phyloP scores from a whole-genome alignment of 768 basidiomycete species.

The Psilocybe azurescens region DNA sequence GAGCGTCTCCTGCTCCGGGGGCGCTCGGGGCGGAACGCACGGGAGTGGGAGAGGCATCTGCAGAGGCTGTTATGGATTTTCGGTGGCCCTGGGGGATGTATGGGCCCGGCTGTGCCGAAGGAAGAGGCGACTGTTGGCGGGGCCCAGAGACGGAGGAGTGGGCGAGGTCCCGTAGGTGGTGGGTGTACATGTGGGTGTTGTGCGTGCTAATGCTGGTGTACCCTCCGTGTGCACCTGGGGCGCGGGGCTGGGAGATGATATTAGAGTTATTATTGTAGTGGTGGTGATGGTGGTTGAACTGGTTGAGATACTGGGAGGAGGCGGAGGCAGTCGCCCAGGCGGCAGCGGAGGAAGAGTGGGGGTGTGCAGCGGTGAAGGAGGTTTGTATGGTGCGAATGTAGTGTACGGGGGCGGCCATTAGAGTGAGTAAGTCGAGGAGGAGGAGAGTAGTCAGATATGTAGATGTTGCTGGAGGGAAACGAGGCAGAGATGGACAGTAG shows the following conservation, averaged over 20 bases:
- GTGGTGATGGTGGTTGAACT: constrained; percentile 8
- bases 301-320: constrained; percentile 5
- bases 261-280: constrained; percentile 15
- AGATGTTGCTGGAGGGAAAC: not conserved
- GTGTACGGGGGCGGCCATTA: constrained; percentile 29
- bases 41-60: too few species aligned
- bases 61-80: too few species aligned
- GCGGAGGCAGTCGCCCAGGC: constrained; percentile 29
- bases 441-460: too few species aligned
- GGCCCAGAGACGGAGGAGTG: constrained; percentile 7
- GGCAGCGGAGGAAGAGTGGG: constrained; percentile 22
- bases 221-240: constrained; percentile 9
- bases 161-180: constrained; percentile 26
- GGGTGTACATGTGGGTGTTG: constrained; percentile 29
- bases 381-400: constrained; percentile 49
- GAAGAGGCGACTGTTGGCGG: not conserved
- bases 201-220: constrained; percentile 29
- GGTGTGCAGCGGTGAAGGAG: constrained; percentile 34
- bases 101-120: constrained; percentile 2
- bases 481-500: not conserved
- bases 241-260: constrained; percentile 8
- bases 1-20: constrained; percentile 17
- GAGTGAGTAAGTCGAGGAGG: not conserved
- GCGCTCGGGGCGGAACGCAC: not conserved
- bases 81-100: too few species aligned